Base-by-base conservation (phyloP, 2,329 filamentous ascomycete species). In the Albophoma yamanashiensis region DNA sequence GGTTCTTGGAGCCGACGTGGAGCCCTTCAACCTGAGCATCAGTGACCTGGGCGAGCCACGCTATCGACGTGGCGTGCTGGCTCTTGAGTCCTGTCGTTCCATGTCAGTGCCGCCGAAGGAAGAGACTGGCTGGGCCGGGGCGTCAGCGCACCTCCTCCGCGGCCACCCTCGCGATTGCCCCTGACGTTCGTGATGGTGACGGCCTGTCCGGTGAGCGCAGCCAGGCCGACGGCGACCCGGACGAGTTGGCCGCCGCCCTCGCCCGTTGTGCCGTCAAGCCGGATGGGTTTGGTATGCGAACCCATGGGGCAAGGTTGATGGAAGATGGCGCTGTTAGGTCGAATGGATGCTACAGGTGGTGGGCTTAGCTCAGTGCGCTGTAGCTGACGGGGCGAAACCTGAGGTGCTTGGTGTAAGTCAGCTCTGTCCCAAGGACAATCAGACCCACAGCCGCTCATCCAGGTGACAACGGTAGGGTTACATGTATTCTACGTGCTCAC, bases 211-310 rank as follows among this genome's bases (percentile, higher is more conserved):
- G 81, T 81, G 36, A 87, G 75, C 1, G 84, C 80, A 14, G 84
- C 79, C 8, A 88, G 73, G 1, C 76, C 76, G 42, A 83, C 75
- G 2, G 83, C 82, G 1, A 85, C 73, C 52, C 85, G 74, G 0
- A 87, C 78, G 0, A 87, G 70, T 64, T 88, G 84, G 2, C 84
- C 84, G 4, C 84, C 85, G 5, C 85, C 85, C 67, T 87, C 84
- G 1, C 84, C 83, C 0, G 78, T 82, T 15, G 76, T 71, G 20
- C 84, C 84, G 64, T 86, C 82, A 2, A 87, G 69, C 58, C 77
- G 72, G 31, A 85, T 75, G 9, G 68, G 62, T 50, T 73, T 75
- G 65, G 69, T 68, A 1, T 31, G 15, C 2, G 50, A 53, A 25
- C 50, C 50, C 50, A 36, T 36, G 17, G 3, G 27, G 27, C 27